phyloP scores from a whole-genome alignment of 2,329 filamentous ascomycete species.

The Fusarium sp. region DNA sequence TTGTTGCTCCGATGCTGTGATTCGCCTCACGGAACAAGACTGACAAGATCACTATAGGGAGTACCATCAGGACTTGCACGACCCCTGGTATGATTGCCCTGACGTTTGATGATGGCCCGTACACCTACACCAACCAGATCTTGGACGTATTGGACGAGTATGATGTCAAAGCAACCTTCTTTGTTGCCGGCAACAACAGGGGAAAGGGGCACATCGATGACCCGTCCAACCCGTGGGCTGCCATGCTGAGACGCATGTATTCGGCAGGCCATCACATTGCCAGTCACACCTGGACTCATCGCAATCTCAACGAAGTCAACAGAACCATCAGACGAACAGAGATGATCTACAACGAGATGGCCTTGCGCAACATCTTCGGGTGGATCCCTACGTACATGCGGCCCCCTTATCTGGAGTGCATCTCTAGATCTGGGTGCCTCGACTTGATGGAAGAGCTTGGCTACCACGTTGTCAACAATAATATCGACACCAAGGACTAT shows the following conservation, averaged over 20 bases:
- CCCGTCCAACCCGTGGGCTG: slow-evolving; percentile 45
- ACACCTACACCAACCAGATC: slow-evolving; percentile 51
- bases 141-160: slow-evolving; percentile 50
- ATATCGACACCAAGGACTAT: slow-evolving; percentile 69
- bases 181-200: slow-evolving; percentile 54
- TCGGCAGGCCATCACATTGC: slow-evolving; percentile 56
- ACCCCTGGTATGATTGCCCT: slow-evolving; percentile 52
- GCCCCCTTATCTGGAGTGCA: slow-evolving; percentile 56
- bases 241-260: slow-evolving; percentile 53
- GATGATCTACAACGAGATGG: slow-evolving; percentile 56
- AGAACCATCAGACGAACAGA: slow-evolving; percentile 49
- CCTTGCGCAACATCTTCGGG: slow-evolving; percentile 53
- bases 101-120: slow-evolving; percentile 59
- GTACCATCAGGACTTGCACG: slow-evolving; percentile 49
- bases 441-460: slow-evolving; percentile 51
- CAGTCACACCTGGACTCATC: slow-evolving; percentile 58
- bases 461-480: slow-evolving; percentile 65
- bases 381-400: slow-evolving; percentile 56
- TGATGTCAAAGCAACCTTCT: slow-evolving; percentile 52
- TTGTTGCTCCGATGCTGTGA: slow-evolving; percentile 2
- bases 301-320: slow-evolving; percentile 50
- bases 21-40: slow-evolving; percentile 16
- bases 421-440: slow-evolving; percentile 50
- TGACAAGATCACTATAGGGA: slow-evolving; percentile 42
- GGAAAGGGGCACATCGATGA: slow-evolving; percentile 54